Conservation (phyloP, 176 grass and related monocot genomes). For the Oryza australiensis region DNA sequence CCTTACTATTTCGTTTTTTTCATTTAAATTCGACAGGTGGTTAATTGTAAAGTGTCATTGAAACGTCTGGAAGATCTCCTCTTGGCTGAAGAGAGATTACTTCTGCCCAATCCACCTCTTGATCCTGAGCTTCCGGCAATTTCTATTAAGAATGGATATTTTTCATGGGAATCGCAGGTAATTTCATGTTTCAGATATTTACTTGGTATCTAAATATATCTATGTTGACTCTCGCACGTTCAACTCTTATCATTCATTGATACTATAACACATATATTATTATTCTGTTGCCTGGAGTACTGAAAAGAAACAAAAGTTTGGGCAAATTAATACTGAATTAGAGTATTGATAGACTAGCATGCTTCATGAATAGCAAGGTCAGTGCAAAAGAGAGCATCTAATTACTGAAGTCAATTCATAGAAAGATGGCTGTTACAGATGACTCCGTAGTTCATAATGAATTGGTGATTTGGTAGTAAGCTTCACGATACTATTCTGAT, state of each 20-base stretch:
- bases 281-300: not conserved
- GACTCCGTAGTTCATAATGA: not conserved
- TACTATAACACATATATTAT: constrained; percentile 15
- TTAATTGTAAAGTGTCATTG: constrained; percentile 93
- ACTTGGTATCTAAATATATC: not conserved
- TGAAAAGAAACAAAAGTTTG: not conserved
- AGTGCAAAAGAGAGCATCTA: constrained; percentile 3
- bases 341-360: constrained; percentile 15
- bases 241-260: not conserved
- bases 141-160: constrained; percentile 91
- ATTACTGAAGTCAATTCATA: not conserved
- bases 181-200: constrained; percentile 16
- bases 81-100: constrained; percentile 79
- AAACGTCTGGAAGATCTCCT: constrained; percentile 89
- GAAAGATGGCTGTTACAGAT: not conserved
- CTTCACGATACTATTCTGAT: not conserved
- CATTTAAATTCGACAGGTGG: constrained; percentile 63
- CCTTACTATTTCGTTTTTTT: constrained; percentile 19
- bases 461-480: not conserved
- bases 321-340: not conserved
- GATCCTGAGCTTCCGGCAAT: constrained; percentile 72
- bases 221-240: not conserved
- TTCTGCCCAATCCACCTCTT: constrained; percentile 86
- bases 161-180: constrained; percentile 93
- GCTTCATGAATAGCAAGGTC: not conserved